Evolutionary conservation across 805 yeast genomes (phyloP).

Genomic region (Saccharomycopsis malanga): DNA sequence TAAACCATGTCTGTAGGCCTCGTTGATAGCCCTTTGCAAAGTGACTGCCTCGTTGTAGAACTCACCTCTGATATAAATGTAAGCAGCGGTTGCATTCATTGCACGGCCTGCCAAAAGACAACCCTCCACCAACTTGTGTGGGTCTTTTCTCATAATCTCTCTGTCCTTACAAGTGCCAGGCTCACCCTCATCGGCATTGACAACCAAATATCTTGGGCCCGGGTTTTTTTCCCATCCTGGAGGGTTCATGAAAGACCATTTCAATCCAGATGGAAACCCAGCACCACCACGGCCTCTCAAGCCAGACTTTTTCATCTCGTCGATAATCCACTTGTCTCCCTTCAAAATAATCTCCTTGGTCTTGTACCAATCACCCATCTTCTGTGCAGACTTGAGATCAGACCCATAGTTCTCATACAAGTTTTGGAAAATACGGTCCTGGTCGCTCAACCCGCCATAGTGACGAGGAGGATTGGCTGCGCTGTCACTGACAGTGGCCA

Average conservation of each 20-base stretch:
- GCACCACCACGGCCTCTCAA: constrained; percentile 92
- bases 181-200: constrained; percentile 92
- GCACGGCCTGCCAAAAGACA: constrained; percentile 84
- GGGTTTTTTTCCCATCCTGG: constrained; percentile 90
- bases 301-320: constrained; percentile 78
- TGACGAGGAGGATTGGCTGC: constrained; percentile 44
- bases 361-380: constrained; percentile 89
- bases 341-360: constrained; percentile 77
- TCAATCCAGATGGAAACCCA: constrained; percentile 85
- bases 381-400: constrained; percentile 65
- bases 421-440: constrained; percentile 83
- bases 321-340: constrained; percentile 87
- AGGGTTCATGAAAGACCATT: constrained; percentile 93
- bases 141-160: constrained; percentile 85
- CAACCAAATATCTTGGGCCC: constrained; percentile 86
- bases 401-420: constrained; percentile 68
- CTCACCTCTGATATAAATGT: constrained; percentile 86
- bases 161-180: constrained; percentile 93
- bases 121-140: constrained; percentile 89
- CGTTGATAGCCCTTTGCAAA: constrained; percentile 77
- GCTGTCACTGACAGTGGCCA: constrained; percentile 39
- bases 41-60: constrained; percentile 73
- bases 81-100: constrained; percentile 90
- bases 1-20: constrained; percentile 75
- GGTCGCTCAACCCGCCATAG: constrained; percentile 73